These are phyloP conservation scores for Beauveria sp. DNA, from an alignment of 2,329 filamentous ascomycete species.

Conservation along the genomic window DNA sequence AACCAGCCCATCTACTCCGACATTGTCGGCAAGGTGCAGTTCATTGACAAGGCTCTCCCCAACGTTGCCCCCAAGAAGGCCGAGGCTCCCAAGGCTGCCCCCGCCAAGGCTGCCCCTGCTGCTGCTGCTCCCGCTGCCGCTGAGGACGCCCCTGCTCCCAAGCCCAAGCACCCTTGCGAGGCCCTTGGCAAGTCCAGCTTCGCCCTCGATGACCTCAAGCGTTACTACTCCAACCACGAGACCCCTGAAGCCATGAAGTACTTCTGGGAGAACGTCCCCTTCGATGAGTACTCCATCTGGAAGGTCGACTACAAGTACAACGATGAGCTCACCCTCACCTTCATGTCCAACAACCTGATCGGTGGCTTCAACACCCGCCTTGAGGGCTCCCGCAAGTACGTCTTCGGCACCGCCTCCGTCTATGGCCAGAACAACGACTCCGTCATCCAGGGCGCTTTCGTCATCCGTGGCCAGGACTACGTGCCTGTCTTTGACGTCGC, in stretches of 20 bases:
- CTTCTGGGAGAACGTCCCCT: slow-evolving; percentile 97
- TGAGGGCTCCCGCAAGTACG: slow-evolving; percentile 94
- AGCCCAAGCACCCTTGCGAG: slow-evolving; percentile 96
- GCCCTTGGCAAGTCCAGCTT: slow-evolving; percentile 71
- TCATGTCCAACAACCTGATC: slow-evolving; percentile 99
- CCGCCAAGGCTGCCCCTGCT: slow-evolving; percentile 27
- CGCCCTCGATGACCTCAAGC: slow-evolving; percentile 95
- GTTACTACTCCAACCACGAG: slow-evolving; percentile 95
- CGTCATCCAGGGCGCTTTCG: slow-evolving; percentile 85
- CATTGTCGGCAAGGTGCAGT: slow-evolving; percentile 65
- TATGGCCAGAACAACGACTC: slow-evolving; percentile 86
- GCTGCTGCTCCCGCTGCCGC: slow-evolving; percentile 28
- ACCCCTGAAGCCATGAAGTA: slow-evolving; percentile 80
- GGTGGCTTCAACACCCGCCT: slow-evolving; percentile 97
- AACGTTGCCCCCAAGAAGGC: slow-evolving; percentile 71
- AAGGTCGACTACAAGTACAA: slow-evolving; percentile 98
- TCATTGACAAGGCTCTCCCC: slow-evolving; percentile 72
- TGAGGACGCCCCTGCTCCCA: slow-evolving; percentile 50
- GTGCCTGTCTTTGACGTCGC: slow-evolving; percentile 89
- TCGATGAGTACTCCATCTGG: slow-evolving; percentile 95
- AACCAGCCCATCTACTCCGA: slow-evolving; percentile 88
- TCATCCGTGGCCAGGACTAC: slow-evolving; percentile 87
- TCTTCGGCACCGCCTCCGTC: slow-evolving; percentile 86
- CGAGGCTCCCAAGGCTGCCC: slow-evolving; percentile 55
- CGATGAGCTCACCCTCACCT: slow-evolving; percentile 90